Conservation (phyloP, 768 basidiomycete species). For the Dacryopinax spathularia region DNA sequence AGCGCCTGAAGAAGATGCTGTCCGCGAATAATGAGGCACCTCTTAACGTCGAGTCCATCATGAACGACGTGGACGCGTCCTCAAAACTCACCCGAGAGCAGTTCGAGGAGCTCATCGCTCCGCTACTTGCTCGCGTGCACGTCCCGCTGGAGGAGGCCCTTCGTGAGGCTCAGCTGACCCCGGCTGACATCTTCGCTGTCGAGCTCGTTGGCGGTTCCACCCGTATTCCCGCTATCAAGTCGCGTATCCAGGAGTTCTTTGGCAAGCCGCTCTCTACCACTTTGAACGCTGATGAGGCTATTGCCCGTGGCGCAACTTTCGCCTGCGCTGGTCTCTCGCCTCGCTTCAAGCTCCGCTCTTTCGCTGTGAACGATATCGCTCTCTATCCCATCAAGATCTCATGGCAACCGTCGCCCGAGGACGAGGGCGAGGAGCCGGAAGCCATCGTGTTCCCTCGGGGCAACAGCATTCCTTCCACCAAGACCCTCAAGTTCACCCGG, state of each 20-base stretch:
- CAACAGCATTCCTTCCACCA: conserved; percentile 82
- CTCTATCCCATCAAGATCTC: conserved; percentile 81
- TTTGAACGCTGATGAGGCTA: conserved; percentile 94
- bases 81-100: conserved; percentile 72
- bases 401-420: conserved; percentile 62
- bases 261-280: conserved; percentile 74
- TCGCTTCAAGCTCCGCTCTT: conserved; percentile 94
- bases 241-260: conserved; percentile 72
- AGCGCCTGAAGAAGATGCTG: conserved; percentile 90
- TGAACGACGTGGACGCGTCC: conserved; percentile 88
- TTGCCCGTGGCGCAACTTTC: conserved; percentile 92
- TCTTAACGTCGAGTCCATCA: conserved; percentile 86
- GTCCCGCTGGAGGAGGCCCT: conserved; percentile 67
- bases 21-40: conserved; percentile 85
- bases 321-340: conserved; percentile 95
- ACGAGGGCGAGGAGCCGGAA: conserved; percentile 75
- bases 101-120: conserved; percentile 63
- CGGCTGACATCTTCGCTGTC: conserved; percentile 77
- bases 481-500: conserved; percentile 89
- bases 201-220: conserved; percentile 91
- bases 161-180: conserved; percentile 58
- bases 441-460: conserved; percentile 78
- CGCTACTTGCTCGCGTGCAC: conserved; percentile 62
- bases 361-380: conserved; percentile 73
- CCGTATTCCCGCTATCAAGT: conserved; percentile 83